These are phyloP conservation scores for Spatholobus suberectus DNA, from an alignment of 306 rosid species.

Conservation along the genomic window DNA sequence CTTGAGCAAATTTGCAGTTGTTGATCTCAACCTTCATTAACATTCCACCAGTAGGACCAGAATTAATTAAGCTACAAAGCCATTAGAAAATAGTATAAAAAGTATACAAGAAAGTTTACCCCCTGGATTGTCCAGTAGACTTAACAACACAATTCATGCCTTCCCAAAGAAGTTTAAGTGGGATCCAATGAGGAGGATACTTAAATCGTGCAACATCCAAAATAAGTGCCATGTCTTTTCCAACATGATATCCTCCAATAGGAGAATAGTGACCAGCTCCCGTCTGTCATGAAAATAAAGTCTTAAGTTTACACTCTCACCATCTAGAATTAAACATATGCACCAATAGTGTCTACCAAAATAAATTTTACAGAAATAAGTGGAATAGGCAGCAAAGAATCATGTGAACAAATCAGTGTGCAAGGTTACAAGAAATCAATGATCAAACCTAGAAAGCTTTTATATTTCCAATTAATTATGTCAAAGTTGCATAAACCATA, in stretches of 20 bases:
- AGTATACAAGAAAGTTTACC: slow-evolving; percentile 54
- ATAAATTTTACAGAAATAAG: neutral
- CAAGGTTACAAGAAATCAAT: neutral
- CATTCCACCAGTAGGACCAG: neutral
- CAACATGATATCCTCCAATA: slow-evolving; percentile 90
- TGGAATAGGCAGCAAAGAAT: no score
- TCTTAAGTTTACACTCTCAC: slow-evolving; percentile 25
- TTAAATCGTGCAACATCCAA: slow-evolving; percentile 97
- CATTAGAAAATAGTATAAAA: slow-evolving; percentile 24
- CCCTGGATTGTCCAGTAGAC: slow-evolving; percentile 69
- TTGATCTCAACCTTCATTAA: slow-evolving; percentile 22
- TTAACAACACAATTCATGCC: slow-evolving; percentile 77
- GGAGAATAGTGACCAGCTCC: slow-evolving; percentile 98
- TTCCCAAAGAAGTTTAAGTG: slow-evolving; percentile 83
- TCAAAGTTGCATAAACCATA: slow-evolving; percentile 11
- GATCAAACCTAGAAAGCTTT: neutral
- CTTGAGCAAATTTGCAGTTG: neutral
- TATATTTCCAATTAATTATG: neutral
- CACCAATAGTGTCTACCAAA: slow-evolving; percentile 2
- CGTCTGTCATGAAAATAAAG: slow-evolving; percentile 57
- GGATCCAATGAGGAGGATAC: slow-evolving; percentile 99
- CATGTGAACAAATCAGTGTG: neutral
- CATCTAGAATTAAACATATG: neutral
- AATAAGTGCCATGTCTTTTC: slow-evolving; percentile 85
- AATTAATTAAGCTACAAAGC: slow-evolving; percentile 11